A percentile compares a stretch with the other conserved stretches of the same genome.
Evolutionary conservation across 805 yeast species (phyloP).

Genomic region (Saccharomycopsis capsularis): DNA sequence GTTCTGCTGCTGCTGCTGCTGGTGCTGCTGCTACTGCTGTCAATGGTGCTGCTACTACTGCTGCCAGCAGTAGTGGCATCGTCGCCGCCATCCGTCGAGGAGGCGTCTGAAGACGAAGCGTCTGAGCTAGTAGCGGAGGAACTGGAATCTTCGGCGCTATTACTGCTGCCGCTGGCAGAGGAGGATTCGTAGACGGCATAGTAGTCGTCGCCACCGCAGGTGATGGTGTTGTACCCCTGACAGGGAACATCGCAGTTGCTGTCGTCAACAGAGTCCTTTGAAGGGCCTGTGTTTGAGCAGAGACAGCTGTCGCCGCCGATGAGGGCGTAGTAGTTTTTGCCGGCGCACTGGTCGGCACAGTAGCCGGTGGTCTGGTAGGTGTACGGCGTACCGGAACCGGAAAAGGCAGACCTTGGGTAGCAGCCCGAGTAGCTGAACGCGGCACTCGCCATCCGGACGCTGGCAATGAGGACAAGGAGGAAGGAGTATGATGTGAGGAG

Average conservation of each 20-base stretch:
- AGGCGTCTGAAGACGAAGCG: constrained; percentile 4
- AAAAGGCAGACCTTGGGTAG: constrained; percentile 27
- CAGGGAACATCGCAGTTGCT: constrained; percentile 43
- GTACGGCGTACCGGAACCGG: constrained; percentile 34
- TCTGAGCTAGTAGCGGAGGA: constrained; percentile 1
- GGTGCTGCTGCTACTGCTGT: constrained; percentile 3
- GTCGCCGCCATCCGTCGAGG: not conserved
- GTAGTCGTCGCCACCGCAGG: constrained; percentile 55
- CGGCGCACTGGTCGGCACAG: constrained; percentile 31
- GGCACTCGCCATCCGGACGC: constrained; percentile 7
- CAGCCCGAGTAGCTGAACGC: constrained; percentile 31
- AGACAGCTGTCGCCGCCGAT: constrained; percentile 32
- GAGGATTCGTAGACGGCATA: constrained; percentile 36
- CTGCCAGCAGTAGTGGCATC: constrained; percentile 1
- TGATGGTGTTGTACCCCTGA: constrained; percentile 53
- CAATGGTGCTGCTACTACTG: not conserved
- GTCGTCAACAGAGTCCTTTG: constrained; percentile 45
- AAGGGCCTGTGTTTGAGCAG: constrained; percentile 53
- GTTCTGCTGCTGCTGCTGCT: not conserved
- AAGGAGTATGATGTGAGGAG: too few relatives aligned
- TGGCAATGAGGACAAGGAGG: too few relatives aligned
- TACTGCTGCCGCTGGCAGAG: not conserved
- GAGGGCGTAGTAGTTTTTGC: constrained; percentile 35
- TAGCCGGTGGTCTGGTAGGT: constrained; percentile 28
- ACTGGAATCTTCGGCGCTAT: constrained; percentile 2